Percentiles rank a stretch among this genome's conserved stretches.
Conservation (phyloP, 352 stramenopile genomes). For the Thalassiosira hispida region DNA sequence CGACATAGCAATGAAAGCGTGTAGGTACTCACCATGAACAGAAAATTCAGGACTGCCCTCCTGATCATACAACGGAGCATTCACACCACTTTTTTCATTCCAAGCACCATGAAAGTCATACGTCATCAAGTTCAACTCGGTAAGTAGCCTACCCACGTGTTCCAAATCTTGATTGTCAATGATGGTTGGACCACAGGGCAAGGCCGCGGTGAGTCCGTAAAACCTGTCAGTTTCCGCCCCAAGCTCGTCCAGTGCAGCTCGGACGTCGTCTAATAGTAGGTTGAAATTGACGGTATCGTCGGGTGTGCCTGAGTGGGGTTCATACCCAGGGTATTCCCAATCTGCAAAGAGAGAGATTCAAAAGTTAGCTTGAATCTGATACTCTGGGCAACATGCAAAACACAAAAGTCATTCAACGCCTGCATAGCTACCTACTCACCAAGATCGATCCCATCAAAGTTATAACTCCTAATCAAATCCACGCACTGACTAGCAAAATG, state of each 20-base stretch:
- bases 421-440: no score
- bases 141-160: constrained; percentile 11
- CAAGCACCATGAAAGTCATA: constrained; percentile 52
- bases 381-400: no score
- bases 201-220: constrained; percentile 46
- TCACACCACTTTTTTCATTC: constrained; percentile 26
- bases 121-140: constrained; percentile 38
- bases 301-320: constrained; percentile 16
- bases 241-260: constrained; percentile 35
- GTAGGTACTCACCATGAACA: constrained; percentile 21
- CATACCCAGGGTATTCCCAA: constrained; percentile 9
- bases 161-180: constrained; percentile 44
- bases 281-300: constrained; percentile 27
- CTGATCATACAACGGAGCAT: constrained; percentile 37
- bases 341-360: neutral
- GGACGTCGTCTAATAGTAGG: constrained; percentile 24
- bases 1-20: neutral
- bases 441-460: constrained; percentile 31
- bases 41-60: constrained; percentile 14
- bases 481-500: constrained; percentile 34
- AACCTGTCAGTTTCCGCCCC: constrained; percentile 22
- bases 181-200: constrained; percentile 35
- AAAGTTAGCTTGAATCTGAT: no score
- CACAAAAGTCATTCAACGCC: no score
- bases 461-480: neutral